These are phyloP conservation scores for Picea sitchensis DNA, from an alignment of 75 land plant species.

Conservation along the genomic window DNA sequence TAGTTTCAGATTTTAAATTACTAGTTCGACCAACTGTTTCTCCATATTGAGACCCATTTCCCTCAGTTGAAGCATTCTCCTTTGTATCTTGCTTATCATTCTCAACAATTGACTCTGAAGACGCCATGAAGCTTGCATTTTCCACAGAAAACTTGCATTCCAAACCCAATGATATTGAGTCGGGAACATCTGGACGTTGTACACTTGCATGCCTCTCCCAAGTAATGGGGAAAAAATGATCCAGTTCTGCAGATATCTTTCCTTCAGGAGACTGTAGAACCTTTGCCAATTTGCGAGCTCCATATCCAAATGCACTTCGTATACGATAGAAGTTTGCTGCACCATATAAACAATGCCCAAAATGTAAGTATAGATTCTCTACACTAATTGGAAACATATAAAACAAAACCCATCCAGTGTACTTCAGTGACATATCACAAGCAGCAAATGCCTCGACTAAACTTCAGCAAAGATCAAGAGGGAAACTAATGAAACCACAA, in stretches of 20 bases:
- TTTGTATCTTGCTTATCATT: not conserved
- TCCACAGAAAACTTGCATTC: not conserved
- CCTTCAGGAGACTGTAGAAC: conserved; percentile 23
- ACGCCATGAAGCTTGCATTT: not conserved
- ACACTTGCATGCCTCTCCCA: conserved; percentile 31
- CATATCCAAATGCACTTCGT: conserved; percentile 29
- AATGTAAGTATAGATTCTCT: not conserved
- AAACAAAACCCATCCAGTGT: too few relatives aligned
- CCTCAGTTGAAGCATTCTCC: not conserved
- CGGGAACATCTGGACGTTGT: conserved; percentile 29
- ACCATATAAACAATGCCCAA: not conserved
- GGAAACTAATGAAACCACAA: too few relatives aligned
- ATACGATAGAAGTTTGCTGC: conserved; percentile 33
- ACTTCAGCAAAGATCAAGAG: too few relatives aligned
- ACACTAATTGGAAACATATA: too few relatives aligned
- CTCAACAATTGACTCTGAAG: not conserved
- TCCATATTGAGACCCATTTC: not conserved
- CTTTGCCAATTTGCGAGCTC: conserved; percentile 27
- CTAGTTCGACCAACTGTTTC: not conserved
- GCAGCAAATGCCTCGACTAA: too few relatives aligned
- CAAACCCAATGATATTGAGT: not conserved
- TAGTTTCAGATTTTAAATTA: too few relatives aligned
- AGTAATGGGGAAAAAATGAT: conserved; percentile 26
- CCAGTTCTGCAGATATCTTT: conserved; percentile 14
- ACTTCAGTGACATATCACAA: too few relatives aligned